phyloP scores from a whole-genome alignment of 805 yeast species.

The Candida railenensis region DNA sequence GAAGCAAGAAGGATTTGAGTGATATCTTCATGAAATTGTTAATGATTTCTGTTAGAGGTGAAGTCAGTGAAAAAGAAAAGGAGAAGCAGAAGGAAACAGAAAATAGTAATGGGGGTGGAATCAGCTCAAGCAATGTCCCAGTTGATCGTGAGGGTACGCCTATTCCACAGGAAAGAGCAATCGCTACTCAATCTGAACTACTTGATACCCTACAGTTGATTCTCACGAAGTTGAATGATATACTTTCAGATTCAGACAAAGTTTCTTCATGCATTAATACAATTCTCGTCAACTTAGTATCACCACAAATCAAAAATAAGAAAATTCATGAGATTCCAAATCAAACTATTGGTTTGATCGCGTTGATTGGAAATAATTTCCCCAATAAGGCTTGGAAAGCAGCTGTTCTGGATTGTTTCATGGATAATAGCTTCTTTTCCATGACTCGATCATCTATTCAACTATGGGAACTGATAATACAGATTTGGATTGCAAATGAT shows the following conservation, averaged over 20 bases:
- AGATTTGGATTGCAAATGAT: slow-evolving; percentile 64
- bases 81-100: slow-evolving; percentile 4
- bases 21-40: slow-evolving; percentile 35
- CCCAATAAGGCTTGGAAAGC: slow-evolving; percentile 61
- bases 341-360: slow-evolving; percentile 46
- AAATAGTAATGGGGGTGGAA: slow-evolving; percentile 5
- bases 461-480: slow-evolving; percentile 56
- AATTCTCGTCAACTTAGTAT: slow-evolving; percentile 51
- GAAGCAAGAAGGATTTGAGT: slow-evolving; percentile 55
- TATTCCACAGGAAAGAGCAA: slow-evolving; percentile 9
- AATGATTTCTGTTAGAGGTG: slow-evolving; percentile 1
- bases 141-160: slow-evolving; percentile 1
- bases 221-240: slow-evolving; percentile 32
- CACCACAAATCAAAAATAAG: slow-evolving; percentile 53
- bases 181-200: slow-evolving; percentile 41
- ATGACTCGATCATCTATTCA: slow-evolving; percentile 23
- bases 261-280: slow-evolving; percentile 47
- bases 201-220: slow-evolving; percentile 35
- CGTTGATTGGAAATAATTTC: slow-evolving; percentile 30
- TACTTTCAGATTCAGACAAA: slow-evolving; percentile 60
- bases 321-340: slow-evolving; percentile 34
- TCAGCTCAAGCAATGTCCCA: background rate
- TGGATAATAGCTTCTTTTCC: slow-evolving; percentile 58
- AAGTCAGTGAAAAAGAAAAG: slow-evolving; percentile 2
- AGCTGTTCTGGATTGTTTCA: slow-evolving; percentile 60